Evolutionary conservation across 148 eudicot genomes (phyloP).

Genomic region (Bassia scoparia): DNA sequence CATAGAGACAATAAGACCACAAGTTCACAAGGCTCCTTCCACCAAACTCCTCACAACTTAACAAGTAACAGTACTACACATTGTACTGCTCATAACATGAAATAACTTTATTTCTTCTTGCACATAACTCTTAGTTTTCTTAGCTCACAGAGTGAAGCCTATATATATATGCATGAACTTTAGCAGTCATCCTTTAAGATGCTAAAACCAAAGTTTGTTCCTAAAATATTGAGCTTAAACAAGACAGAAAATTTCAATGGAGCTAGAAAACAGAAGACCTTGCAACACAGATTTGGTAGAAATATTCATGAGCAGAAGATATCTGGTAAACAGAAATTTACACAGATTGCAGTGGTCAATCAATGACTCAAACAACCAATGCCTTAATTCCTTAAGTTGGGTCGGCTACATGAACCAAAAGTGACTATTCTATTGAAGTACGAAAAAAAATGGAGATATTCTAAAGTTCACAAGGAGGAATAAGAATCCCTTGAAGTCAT

Average conservation of each 20-base stretch:
- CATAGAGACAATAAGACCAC: not conserved
- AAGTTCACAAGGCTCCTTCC: not conserved
- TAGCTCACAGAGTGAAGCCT: not conserved
- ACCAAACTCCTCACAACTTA: not conserved
- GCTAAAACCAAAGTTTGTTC: no score
- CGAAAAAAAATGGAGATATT: not conserved
- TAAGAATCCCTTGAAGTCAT: not conserved
- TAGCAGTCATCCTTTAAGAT: no score
- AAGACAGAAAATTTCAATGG: no score
- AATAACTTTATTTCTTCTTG: not conserved
- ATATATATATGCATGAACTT: not conserved
- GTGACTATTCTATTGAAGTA: not conserved
- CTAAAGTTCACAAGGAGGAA: not conserved
- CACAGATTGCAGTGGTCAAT: constrained; percentile 3
- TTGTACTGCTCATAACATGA: no score
- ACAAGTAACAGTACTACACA: no score
- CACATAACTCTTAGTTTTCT: not conserved
- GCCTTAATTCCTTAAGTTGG: no score
- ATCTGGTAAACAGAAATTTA: not conserved
- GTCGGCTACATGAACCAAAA: no score
- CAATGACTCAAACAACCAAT: no score
- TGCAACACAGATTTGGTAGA: not conserved
- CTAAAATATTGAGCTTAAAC: no score
- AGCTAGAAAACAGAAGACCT: not conserved
- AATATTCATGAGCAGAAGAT: not conserved